Evolutionary conservation across 805 yeast genomes (phyloP), one percentile per base, ranked within the genome.

Genomic region (Kuraishia hungarica): DNA sequence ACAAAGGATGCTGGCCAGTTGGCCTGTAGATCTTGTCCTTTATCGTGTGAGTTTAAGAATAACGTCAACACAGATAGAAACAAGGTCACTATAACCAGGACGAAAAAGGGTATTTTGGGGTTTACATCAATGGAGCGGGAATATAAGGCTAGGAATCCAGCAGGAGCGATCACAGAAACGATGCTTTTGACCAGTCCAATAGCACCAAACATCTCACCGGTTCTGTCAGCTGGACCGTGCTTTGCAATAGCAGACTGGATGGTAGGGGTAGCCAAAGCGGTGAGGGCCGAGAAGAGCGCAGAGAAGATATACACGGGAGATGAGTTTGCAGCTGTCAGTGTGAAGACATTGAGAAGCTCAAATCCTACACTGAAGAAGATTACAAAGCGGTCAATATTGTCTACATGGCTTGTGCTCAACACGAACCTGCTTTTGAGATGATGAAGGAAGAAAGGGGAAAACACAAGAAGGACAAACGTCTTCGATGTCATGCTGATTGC

Each of bases 181-280:
- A 78, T 52, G 59, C 81, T 84, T 63, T 82, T 80, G 19, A 85
- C 64, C 52, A 87, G 65, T 0, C 89, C 81, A 50, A 86, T 66
- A 0, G 86, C 89, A 10, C 93, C 91, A 69, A 86, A 86, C 19
- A 84, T 73, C 65, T 86, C 90, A 19, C 96, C 96, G 3, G 81
- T 75, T 58, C 77, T 77, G 15, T 77, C 74, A 48, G 81, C 81
- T 1, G 82, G 80, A 57, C 76, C 79, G 65, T 83, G 83, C 64
- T 87, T 87, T 54, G 83, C 74, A 11, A 86, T 68, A 1, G 87
- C 60, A 0, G 86, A 75, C 61, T 81, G 85, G 11, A 85, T 58
- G 0, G 84, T 74, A 0, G 94, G 93, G 0, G 80, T 70, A 1
- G 76, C 71, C 2, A 82, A 55, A 0, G 83, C 71, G 1, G 83